Conservation (phyloP, 2,329 filamentous ascomycete genomes). For the Xylaria sp. region DNA sequence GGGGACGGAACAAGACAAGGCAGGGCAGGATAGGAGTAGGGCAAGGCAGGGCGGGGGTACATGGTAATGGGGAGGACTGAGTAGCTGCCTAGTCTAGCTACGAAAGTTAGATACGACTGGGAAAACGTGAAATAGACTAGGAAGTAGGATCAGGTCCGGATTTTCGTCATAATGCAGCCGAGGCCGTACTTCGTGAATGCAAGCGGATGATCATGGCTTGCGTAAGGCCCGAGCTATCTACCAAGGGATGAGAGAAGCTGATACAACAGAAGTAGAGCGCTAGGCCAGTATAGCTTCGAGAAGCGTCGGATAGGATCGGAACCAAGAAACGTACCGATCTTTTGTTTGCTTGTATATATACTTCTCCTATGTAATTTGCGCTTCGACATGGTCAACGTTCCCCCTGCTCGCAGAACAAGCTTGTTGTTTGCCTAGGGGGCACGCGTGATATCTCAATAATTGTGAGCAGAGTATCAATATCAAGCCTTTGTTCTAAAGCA, state of each 20-base stretch:
- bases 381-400: not conserved
- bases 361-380: not conserved
- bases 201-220: not conserved
- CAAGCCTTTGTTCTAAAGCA: not conserved
- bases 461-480: not conserved
- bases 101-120: not conserved
- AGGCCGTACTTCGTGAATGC: not conserved
- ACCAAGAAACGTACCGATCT: not conserved
- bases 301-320: not conserved
- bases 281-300: too few species aligned
- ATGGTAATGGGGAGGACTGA: too few species aligned
- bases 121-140: too few species aligned
- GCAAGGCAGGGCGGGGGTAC: not conserved
- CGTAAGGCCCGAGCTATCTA: not conserved
- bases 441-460: not conserved
- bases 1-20: too few species aligned
- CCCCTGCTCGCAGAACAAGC: not conserved
- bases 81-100: not conserved
- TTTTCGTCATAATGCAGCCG: not conserved
- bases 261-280: too few species aligned
- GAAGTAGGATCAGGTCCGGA: not conserved
- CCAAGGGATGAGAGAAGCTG: not conserved
- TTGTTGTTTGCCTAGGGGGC: not conserved
- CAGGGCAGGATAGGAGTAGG: too few species aligned
- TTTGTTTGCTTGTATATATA: not conserved